phyloP scores from a whole-genome alignment of 1,139 yeast species.

The Candida sp. region DNA sequence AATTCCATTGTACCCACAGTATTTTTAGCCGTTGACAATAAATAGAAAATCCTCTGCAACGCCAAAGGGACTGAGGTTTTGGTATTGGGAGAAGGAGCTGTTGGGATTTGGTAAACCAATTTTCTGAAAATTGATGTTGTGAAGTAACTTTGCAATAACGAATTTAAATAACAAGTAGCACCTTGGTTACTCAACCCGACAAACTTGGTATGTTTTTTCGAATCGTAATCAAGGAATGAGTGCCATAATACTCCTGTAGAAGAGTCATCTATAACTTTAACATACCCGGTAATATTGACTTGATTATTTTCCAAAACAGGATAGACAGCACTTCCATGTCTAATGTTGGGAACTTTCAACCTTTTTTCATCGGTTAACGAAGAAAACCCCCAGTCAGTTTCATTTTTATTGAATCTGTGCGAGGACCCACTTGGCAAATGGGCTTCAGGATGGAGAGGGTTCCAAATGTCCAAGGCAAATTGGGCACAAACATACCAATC shows the following conservation, averaged over 20 bases:
- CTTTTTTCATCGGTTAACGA: constrained; percentile 62
- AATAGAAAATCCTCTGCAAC: constrained; percentile 82
- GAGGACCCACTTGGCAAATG: constrained; percentile 66
- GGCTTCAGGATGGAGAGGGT: constrained; percentile 65
- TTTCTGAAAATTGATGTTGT: constrained; percentile 81
- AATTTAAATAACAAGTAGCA: constrained; percentile 95
- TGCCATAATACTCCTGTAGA: constrained; percentile 95
- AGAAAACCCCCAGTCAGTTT: constrained; percentile 96
- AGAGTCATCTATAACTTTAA: constrained; percentile 77
- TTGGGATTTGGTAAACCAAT: constrained; percentile 87
- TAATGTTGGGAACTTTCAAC: constrained; percentile 22
- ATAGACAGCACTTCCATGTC: constrained; percentile 9
- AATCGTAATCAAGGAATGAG: constrained; percentile 78
- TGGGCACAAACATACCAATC: constrained; percentile 90
- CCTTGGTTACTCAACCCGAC: constrained; percentile 97
- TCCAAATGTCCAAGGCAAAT: constrained; percentile 83
- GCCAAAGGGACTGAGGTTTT: constrained; percentile 69
- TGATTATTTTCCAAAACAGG: constrained; percentile 52
- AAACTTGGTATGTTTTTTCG: constrained; percentile 82
- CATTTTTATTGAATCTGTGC: constrained; percentile 74
- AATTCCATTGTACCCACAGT: constrained; percentile 85
- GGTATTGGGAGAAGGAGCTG: constrained; percentile 21
- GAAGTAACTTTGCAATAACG: constrained; percentile 84
- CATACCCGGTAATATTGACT: constrained; percentile 72
- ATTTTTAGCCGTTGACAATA: constrained; percentile 64